Evolutionary conservation across 2,329 filamentous ascomycete genomes (phyloP).

Genomic region (Xylaria sp.): DNA sequence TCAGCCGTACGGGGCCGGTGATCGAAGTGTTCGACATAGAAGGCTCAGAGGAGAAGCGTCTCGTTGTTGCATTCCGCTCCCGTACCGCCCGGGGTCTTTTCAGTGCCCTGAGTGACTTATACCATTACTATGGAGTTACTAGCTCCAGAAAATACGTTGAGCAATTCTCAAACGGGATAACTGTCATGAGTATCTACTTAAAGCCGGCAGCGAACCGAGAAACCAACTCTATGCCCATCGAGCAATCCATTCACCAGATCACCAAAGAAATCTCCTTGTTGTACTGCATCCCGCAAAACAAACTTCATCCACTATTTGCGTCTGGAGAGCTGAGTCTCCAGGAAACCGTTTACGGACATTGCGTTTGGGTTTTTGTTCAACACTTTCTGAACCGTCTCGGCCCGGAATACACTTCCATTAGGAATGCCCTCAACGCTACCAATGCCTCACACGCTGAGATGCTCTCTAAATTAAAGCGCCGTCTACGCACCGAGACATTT

Average conservation of each 20-base stretch:
- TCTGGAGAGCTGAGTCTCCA: constrained; percentile 88
- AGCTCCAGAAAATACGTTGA: constrained; percentile 97
- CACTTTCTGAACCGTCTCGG: constrained; percentile 97
- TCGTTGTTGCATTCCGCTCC: constrained; percentile 94
- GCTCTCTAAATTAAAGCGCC: constrained; percentile 93
- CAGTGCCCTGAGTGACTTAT: constrained; percentile 93
- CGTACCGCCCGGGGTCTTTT: constrained; percentile 93
- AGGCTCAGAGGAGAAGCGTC: constrained; percentile 87
- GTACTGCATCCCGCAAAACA: constrained; percentile 98
- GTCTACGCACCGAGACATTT: constrained; percentile 95
- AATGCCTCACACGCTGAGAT: constrained; percentile 89
- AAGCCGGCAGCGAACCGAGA: constrained; percentile 73
- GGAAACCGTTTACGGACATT: constrained; percentile 97
- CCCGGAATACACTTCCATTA: constrained; percentile 89
- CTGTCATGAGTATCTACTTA: constrained; percentile 95
- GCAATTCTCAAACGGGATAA: constrained; percentile 98
- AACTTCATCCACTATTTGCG: constrained; percentile 90
- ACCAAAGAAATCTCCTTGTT: constrained; percentile 97
- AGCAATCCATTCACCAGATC: constrained; percentile 97
- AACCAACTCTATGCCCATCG: constrained; percentile 78
- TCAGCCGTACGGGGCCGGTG: constrained; percentile 87
- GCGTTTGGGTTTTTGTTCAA: constrained; percentile 96
- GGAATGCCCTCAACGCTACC: constrained; percentile 79
- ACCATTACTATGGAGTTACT: constrained; percentile 98
- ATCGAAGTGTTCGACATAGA: constrained; percentile 99